Evolutionary conservation across 805 yeast species (phyloP).

Genomic region (Teunomyces aglyptinius): DNA sequence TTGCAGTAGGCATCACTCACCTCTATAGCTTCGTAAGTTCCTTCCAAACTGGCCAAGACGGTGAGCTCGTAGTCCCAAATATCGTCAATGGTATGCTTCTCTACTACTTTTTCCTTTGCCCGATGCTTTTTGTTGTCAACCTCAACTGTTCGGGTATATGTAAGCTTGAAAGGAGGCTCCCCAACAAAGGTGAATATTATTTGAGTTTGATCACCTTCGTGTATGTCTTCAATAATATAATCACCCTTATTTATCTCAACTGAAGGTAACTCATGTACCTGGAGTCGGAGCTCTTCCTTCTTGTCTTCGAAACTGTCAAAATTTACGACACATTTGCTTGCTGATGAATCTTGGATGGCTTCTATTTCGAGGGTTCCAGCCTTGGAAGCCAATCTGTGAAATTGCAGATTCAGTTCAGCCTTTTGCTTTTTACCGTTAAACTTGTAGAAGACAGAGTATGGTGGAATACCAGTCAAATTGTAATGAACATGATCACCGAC

Average conservation of each 20-base stretch:
- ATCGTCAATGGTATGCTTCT: slow-evolving; percentile 63
- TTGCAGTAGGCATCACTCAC: slow-evolving; percentile 81
- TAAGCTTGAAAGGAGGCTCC: slow-evolving; percentile 84
- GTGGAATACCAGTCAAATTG: slow-evolving; percentile 73
- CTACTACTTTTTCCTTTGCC: slow-evolving; percentile 33
- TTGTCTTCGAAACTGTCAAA: slow-evolving; percentile 39
- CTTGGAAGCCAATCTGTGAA: slow-evolving; percentile 70
- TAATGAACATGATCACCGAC: slow-evolving; percentile 89
- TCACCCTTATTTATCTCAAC: slow-evolving; percentile 86
- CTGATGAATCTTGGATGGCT: slow-evolving; percentile 70
- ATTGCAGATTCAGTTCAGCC: slow-evolving; percentile 48
- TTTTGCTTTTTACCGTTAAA: slow-evolving; percentile 63
- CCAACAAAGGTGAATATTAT: slow-evolving; percentile 81
- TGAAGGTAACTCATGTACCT: slow-evolving; percentile 56
- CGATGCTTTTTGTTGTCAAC: slow-evolving; percentile 17
- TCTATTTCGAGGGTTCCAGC: slow-evolving; percentile 74
- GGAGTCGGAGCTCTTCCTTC: slow-evolving; percentile 28
- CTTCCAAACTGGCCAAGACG: slow-evolving; percentile 80
- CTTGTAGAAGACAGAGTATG: slow-evolving; percentile 70
- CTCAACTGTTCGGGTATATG: slow-evolving; percentile 73
- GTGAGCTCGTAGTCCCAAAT: slow-evolving; percentile 68
- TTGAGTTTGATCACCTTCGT: slow-evolving; percentile 93
- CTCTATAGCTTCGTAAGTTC: slow-evolving; percentile 89
- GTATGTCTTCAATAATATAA: slow-evolving; percentile 72
- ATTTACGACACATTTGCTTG: slow-evolving; percentile 68